Base-by-base conservation (phyloP, 176 grass and related monocot genomes). In the Phragmites australis region DNA sequence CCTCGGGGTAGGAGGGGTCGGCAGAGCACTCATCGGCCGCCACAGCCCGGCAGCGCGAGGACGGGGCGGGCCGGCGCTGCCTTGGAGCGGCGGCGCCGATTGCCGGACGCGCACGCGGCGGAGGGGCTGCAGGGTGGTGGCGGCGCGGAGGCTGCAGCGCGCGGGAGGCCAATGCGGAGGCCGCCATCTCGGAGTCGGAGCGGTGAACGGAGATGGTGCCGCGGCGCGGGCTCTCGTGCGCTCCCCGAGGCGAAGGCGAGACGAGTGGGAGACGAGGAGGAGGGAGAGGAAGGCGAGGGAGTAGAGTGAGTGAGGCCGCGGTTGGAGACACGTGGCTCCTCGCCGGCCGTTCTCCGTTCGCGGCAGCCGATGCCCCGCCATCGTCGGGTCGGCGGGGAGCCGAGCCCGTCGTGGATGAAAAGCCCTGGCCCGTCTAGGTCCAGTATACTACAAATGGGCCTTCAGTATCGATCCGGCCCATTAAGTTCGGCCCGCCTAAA, bases 261-360 rank as follows among this genome's bases (percentile, higher is more conserved):
- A 17, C 26, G 50, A n/a, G 22, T 55, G 77, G 32, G 15, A 21
- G 53, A 30, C 37, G 72, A 19, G 39, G 37, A 76, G 51, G 17
- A 30, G 48, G 22, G 21, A 27, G 50, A 54, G 53, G 41, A 45
- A 22, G 59, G 21, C 46, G 76, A 79, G 59, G 19, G n/a, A 64
- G 59, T 39, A 37, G 46, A 14, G 27, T 1, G 43, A 53, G 45
- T 63, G 64, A 63, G 85, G 79, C 78, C 21, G 64, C 26, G 10
- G 56, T 18, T 63, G 26, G 21, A 29, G 66, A 83, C 81, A 83
- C 81, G 67, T 83, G 74, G 67, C 86, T 8, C 41, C 39, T 88
- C 58, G 5, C 50, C 22, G 42, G 70, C 77, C 77, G 45, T 39
- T 81, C 61, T 66, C 77, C 29, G 1, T 61, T 70, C n/a, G 65